Base-by-base conservation (phyloP, 1,284 basidiomycete species). In the Ceratobasidium sp. region DNA sequence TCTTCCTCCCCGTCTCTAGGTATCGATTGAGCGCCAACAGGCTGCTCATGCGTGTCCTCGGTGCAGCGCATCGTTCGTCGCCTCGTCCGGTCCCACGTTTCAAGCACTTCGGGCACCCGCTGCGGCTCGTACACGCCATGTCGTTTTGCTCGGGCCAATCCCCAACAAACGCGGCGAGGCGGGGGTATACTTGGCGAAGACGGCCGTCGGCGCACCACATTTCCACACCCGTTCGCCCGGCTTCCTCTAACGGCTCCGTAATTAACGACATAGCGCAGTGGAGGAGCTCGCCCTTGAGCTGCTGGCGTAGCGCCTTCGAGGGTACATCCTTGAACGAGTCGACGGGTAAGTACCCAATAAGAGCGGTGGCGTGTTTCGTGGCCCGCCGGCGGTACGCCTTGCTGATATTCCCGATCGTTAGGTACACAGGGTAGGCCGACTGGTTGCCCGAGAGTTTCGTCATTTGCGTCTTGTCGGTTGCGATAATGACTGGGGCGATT, bases 191-290 rank as follows among this genome's bases (percentile, higher is more conserved):
- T 0, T 30, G 23, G 23, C 79, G 62, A 4, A 76, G 59, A 8
- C 54, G 10, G 1, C 75, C 77, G 68, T 81, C 81, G 0, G 79
- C 78, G 69, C 80, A 81, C 7, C 52, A 62, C 70, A 81, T 44
- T 44, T 44, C 41, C 7, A 44, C 41, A 44, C 41, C 41, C 41
- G 7, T 12, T 44, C 12, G 41, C 8, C 41, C 41, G 27, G 23
- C 38, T 3, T 50, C n/a, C 27, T 46, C 54, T 5, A 70, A 1
- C 3, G 55, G 35, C 14, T 57, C 54, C 23, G 80, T 65, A 0
- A 82, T 12, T 0, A 64, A 23, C 6, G 44, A 2, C 80, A 82
- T 81, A 23, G 77, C 77, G 8, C 50, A 12, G 66, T 82, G 81
- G 30, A 81, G 78, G 0, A 81, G 76, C 12, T 79, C 33, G 18